Evolutionary conservation across 1,284 basidiomycete species (phyloP).

Genomic region (Irpex sp.): DNA sequence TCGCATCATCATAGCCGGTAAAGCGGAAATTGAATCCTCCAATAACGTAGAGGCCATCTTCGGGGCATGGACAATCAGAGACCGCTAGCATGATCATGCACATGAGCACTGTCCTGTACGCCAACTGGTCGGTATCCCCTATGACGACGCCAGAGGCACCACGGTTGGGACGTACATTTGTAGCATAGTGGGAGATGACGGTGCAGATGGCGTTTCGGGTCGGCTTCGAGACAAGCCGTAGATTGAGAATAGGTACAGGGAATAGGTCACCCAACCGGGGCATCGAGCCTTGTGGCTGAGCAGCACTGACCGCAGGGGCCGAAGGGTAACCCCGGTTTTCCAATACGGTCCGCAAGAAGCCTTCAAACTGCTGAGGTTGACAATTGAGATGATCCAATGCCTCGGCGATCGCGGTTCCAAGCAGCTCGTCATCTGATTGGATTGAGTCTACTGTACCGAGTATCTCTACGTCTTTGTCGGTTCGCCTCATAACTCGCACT

Average conservation of each 20-base stretch:
- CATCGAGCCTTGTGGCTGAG: no score
- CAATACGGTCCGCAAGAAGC: not conserved
- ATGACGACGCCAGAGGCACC: no score
- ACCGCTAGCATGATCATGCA: not conserved
- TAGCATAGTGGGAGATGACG: not conserved
- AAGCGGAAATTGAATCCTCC: not conserved
- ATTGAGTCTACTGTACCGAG: not conserved
- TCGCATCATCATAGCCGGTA: no score
- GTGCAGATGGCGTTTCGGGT: not conserved
- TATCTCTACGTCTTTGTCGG: not conserved
- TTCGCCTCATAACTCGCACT: not conserved
- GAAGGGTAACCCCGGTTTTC: not conserved
- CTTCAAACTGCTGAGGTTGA: not conserved
- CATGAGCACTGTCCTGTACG: not conserved
- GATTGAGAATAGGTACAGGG: not conserved
- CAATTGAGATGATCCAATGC: not conserved
- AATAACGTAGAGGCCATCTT: not conserved
- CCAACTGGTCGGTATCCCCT: not conserved
- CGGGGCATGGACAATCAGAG: not conserved
- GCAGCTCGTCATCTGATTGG: not conserved
- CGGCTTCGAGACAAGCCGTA: not conserved
- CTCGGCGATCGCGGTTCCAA: not conserved
- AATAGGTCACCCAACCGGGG: no score
- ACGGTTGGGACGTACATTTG: not conserved
- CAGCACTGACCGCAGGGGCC: no score